Base-by-base conservation (phyloP, 2,329 filamentous ascomycete species). In the Colletotrichum salicis region DNA sequence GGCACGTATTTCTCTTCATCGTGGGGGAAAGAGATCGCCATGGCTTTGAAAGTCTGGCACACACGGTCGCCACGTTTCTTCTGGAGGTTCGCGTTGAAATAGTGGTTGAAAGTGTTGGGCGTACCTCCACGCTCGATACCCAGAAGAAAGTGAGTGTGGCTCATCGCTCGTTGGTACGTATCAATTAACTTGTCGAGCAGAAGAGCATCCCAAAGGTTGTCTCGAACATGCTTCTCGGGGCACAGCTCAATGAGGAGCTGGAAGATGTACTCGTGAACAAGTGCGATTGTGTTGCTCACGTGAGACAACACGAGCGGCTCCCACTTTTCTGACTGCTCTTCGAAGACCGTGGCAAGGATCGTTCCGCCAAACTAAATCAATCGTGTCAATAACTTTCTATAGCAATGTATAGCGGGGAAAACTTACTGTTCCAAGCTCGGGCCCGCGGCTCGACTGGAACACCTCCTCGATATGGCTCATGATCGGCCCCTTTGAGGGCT, bases 291-390 rank as follows among this genome's bases (percentile, higher is more conserved):
- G 29, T 87, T 84, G 70, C 84, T 85, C 10, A 89, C 80, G 70
- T 91, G 88, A 0, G 81, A 82, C 0, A 83, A 69, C 0, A 86
- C 82, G 1, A 92, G 76, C 0, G 68, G 57, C 0, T 81, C 75
- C 90, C 90, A 91, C 19, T 87, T 89, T 11, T 75, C 72, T 0
- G 89, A 85, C 67, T 92, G 89, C 41, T 85, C 83, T 37, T 84
- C 83, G 77, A 92, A 89, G 0, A 82, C 79, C 0, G 76, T 80
- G 0, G 82, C 77, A 0, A 90, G 76, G n/a, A 90, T 73, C 0
- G 79, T 74, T 0, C 80, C 78, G 19, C 79, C 77, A 56, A 84
- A 85, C 82, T 82, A 37, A 51, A 73, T 1, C 10, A 22, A 41
- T 7, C 8, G 15, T 52, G 19, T 62, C 1, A 48, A 62, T 24